phyloP scores from a whole-genome alignment of 2,329 filamentous ascomycete genomes.

The Stachybotrys chartarum region DNA sequence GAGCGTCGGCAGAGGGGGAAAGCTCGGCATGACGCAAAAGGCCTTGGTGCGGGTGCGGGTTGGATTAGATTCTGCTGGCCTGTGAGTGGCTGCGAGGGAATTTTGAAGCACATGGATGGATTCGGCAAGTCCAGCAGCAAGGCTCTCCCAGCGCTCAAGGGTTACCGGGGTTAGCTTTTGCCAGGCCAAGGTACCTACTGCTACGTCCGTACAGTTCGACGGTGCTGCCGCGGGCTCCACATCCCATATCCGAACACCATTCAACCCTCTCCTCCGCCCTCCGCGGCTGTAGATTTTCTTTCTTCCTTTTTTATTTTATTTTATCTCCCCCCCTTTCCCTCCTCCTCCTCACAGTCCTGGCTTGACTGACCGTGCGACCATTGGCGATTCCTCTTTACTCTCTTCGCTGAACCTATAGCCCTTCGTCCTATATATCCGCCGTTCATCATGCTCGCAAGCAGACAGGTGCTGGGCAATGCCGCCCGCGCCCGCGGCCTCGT shows the following conservation, averaged over 20 bases:
- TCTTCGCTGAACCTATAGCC: constrained; percentile 9
- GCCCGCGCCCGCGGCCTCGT: constrained; percentile 53
- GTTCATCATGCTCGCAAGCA: constrained; percentile 60
- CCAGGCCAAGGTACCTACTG: neutral
- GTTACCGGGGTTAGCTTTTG: neutral
- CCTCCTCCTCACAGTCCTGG: constrained; percentile 13
- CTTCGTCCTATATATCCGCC: constrained; percentile 20
- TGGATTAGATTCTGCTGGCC: constrained; percentile 14
- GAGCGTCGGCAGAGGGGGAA: neutral
- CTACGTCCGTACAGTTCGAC: too few species aligned
- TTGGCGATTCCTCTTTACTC: neutral
- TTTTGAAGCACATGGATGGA: neutral
- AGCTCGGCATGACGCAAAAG: constrained; percentile 9
- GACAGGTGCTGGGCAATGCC: constrained; percentile 60
- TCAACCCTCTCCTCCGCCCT: constrained; percentile 17
- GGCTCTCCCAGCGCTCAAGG: neutral
- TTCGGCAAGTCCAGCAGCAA: neutral
- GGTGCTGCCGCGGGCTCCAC: too few species aligned
- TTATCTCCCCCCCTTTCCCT: constrained; percentile 9
- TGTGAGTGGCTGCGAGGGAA: constrained; percentile 12
- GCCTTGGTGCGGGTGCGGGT: constrained; percentile 5
- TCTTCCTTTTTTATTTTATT: constrained; percentile 19
- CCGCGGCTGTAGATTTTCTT: constrained; percentile 11
- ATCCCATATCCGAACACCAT: neutral
- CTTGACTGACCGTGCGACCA: constrained; percentile 5